phyloP scores from a whole-genome alignment of 2,329 filamentous ascomycete species.

The Acrocalymma vagum region DNA sequence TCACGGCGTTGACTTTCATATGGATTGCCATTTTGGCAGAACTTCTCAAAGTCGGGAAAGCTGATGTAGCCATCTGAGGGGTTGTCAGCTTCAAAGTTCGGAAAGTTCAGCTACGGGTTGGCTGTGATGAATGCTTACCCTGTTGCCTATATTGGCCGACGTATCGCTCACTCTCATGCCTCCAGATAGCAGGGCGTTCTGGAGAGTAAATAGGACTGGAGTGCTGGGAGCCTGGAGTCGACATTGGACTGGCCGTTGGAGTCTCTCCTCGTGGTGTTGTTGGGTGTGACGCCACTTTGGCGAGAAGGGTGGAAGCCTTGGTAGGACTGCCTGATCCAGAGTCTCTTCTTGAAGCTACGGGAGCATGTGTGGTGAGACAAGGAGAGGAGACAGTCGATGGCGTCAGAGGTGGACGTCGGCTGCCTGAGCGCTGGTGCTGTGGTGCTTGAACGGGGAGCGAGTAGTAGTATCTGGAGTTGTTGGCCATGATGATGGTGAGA shows the following conservation, averaged over 20 bases:
- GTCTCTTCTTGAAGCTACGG: slow-evolving; percentile 50
- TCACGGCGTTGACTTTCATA: slow-evolving; percentile 39
- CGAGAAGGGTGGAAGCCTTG: slow-evolving; percentile 52
- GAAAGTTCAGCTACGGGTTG: neutral
- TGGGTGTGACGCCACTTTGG: slow-evolving; percentile 54
- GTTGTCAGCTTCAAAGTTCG: slow-evolving; percentile 23
- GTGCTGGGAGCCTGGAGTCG: slow-evolving; percentile 37
- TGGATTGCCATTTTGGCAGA: slow-evolving; percentile 52
- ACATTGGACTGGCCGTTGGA: slow-evolving; percentile 37
- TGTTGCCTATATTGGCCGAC: slow-evolving; percentile 46
- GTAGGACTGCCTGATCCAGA: slow-evolving; percentile 51
- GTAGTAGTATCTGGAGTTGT: slow-evolving; percentile 46
- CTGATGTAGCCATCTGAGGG: slow-evolving; percentile 69
- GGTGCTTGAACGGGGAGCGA: slow-evolving; percentile 47
- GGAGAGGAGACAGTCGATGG: slow-evolving; percentile 56
- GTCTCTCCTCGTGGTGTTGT: slow-evolving; percentile 48
- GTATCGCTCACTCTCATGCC: slow-evolving; percentile 48
- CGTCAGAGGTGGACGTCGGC: slow-evolving; percentile 54
- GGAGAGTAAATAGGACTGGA: slow-evolving; percentile 33
- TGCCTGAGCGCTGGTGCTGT: slow-evolving; percentile 42
- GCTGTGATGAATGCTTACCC: slow-evolving; percentile 35
- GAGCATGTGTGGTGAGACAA: slow-evolving; percentile 51
- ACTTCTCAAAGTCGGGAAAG: slow-evolving; percentile 77
- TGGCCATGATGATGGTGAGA: slow-evolving; percentile 40
- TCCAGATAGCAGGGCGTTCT: slow-evolving; percentile 43